Percentiles rank a stretch among this genome's conserved stretches.
These are phyloP conservation scores for Moesziomyces antarcticus DNA, from an alignment of 1,284 basidiomycete genomes.

Conservation along the genomic window DNA sequence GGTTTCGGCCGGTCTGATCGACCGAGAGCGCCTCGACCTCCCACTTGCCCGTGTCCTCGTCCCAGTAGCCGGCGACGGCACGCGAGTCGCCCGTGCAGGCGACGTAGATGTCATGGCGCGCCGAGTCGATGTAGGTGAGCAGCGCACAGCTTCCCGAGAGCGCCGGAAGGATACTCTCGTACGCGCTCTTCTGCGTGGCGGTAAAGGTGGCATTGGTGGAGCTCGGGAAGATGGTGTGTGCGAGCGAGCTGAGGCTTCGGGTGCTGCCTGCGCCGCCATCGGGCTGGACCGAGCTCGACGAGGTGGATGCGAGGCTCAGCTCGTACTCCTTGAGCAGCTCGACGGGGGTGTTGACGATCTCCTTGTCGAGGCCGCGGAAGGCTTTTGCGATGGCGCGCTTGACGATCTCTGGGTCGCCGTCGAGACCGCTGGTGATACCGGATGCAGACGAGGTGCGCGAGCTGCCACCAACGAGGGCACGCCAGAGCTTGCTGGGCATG, in stretches of 20 bases:
- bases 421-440: slow-evolving; percentile 64
- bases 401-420: slow-evolving; percentile 75
- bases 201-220: slow-evolving; percentile 51
- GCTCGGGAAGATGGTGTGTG: slow-evolving; percentile 63
- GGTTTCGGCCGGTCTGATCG: slow-evolving; percentile 94
- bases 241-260: slow-evolving; percentile 59
- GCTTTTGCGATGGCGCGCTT: slow-evolving; percentile 80
- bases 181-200: slow-evolving; percentile 60
- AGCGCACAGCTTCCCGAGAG: slow-evolving; percentile 64
- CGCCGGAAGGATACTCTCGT: slow-evolving; percentile 65
- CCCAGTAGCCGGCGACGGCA: slow-evolving; percentile 92
- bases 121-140: slow-evolving; percentile 65
- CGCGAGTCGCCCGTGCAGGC: slow-evolving; percentile 94
- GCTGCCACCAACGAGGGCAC: slow-evolving; percentile 58
- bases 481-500: slow-evolving; percentile 58
- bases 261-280: slow-evolving; percentile 37
- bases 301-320: slow-evolving; percentile 69
- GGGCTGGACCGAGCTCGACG: slow-evolving; percentile 45
- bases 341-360: slow-evolving; percentile 80
- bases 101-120: slow-evolving; percentile 65
- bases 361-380: slow-evolving; percentile 80
- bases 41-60: slow-evolving; percentile 73
- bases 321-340: slow-evolving; percentile 74
- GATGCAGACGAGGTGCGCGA: slow-evolving; percentile 15
- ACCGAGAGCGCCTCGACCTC: slow-evolving; percentile 89